Percentiles rank a stretch among this genome's conserved stretches.
Conservation (phyloP, 2,329 filamentous ascomycete genomes). For the Elsinoe australis region DNA sequence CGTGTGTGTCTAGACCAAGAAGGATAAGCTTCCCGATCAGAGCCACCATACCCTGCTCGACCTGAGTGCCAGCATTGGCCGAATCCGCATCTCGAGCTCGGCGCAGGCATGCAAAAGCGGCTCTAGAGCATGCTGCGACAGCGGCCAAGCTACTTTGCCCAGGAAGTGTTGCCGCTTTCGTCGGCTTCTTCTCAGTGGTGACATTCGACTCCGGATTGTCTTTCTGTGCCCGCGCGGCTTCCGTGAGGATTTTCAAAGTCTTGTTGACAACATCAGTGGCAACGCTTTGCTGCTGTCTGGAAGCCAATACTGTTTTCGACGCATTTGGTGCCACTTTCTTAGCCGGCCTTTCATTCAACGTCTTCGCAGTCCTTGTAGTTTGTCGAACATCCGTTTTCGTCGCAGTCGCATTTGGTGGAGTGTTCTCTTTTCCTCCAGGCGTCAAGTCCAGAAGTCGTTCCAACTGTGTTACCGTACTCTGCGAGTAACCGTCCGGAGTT, state of each 20-base stretch:
- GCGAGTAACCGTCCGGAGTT: no score
- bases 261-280: slow-evolving; percentile 68
- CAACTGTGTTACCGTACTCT: no score
- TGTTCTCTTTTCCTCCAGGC: no score
- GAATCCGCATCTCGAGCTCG: slow-evolving; percentile 44
- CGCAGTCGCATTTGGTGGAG: no score
- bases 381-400: not conserved
- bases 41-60: slow-evolving; percentile 66
- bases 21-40: slow-evolving; percentile 59
- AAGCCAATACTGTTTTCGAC: slow-evolving; percentile 34
- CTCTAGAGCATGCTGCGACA: slow-evolving; percentile 58
- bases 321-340: slow-evolving; percentile 25
- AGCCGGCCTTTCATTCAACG: not conserved
- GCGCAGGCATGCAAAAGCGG: slow-evolving; percentile 59
- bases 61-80: slow-evolving; percentile 53
- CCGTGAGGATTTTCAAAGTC: slow-evolving; percentile 60
- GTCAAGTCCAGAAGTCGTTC: no score
- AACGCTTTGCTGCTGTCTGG: slow-evolving; percentile 57
- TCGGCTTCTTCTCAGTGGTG: slow-evolving; percentile 19
- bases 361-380: not conserved
- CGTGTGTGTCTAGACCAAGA: slow-evolving; percentile 58
- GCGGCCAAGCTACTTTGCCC: no score
- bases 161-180: no score
- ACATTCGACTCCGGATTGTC: no score
- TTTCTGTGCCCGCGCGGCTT: slow-evolving; percentile 36